These are phyloP conservation scores for Tolypocladium ovalisporum DNA, from an alignment of 2,329 filamentous ascomycete species.

Conservation along the genomic window DNA sequence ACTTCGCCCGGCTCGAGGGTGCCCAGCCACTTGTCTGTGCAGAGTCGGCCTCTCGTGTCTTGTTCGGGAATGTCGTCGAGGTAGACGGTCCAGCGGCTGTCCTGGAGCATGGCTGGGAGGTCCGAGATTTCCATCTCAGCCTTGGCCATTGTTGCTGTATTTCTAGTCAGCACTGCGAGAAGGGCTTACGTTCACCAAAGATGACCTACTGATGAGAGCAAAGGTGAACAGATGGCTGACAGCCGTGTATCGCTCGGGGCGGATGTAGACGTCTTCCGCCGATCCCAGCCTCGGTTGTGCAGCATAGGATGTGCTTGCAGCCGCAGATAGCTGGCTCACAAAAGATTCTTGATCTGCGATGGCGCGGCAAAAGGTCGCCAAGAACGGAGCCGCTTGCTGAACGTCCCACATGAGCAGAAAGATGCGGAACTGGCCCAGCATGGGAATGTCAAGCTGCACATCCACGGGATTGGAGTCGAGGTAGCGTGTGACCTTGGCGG, in stretches of 20 bases:
- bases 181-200: not conserved
- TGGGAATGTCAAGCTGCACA: constrained; percentile 66
- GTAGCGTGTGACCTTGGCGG: constrained; percentile 61
- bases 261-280: constrained; percentile 53
- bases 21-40: constrained; percentile 61
- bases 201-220: constrained; percentile 49
- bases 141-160: constrained; percentile 47
- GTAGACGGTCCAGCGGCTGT: constrained; percentile 63
- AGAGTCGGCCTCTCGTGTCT: constrained; percentile 39
- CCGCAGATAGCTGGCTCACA: constrained; percentile 46
- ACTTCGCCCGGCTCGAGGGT: constrained; percentile 44
- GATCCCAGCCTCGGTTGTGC: constrained; percentile 44
- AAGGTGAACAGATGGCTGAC: constrained; percentile 62
- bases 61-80: constrained; percentile 52
- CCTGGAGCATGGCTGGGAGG: constrained; percentile 49
- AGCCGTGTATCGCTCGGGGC: constrained; percentile 57
- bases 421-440: constrained; percentile 66
- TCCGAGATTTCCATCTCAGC: constrained; percentile 53
- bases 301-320: constrained; percentile 51
- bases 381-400: constrained; percentile 41
- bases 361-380: constrained; percentile 46
- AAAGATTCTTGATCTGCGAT: constrained; percentile 42
- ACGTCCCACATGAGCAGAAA: constrained; percentile 61
- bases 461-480: constrained; percentile 71
- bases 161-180: constrained; percentile 6